These are phyloP conservation scores for Emmonsiellopsis sp. DNA, from an alignment of 2,329 filamentous ascomycete genomes.

Conservation along the genomic window DNA sequence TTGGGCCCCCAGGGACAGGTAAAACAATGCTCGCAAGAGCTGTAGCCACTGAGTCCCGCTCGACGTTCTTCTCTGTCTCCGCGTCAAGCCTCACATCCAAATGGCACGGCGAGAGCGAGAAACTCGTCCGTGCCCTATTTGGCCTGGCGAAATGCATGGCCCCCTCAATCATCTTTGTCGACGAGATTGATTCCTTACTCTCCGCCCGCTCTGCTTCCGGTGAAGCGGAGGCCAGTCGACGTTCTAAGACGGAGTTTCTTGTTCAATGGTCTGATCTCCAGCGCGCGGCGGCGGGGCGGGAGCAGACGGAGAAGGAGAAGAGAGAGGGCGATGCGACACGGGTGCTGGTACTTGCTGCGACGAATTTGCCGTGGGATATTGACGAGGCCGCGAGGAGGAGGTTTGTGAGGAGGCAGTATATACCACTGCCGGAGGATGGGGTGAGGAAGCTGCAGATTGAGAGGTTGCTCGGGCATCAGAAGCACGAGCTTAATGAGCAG, in stretches of 20 bases:
- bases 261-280: conserved; percentile 96
- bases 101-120: conserved; percentile 92
- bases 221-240: conserved; percentile 84
- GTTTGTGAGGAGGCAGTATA: conserved; percentile 92
- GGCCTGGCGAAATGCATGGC: conserved; percentile 78
- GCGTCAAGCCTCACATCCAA: conserved; percentile 92
- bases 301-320: conserved; percentile 53
- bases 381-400: conserved; percentile 86
- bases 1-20: conserved; percentile 93
- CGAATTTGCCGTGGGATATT: conserved; percentile 94
- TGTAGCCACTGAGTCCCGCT: conserved; percentile 87
- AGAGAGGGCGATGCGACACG: conserved; percentile 72
- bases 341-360: conserved; percentile 88
- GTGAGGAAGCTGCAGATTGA: conserved; percentile 71
- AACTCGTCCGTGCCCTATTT: conserved; percentile 87
- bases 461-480: conserved; percentile 76
- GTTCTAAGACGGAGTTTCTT: conserved; percentile 95
- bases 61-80: conserved; percentile 95
- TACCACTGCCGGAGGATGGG: conserved; percentile 77
- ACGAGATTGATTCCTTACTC: conserved; percentile 91
- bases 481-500: conserved; percentile 61
- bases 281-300: conserved; percentile 78
- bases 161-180: conserved; percentile 95
- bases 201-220: conserved; percentile 67
- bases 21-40: conserved; percentile 97